Conservation (phyloP, 345 rosid genomes). For the Sisymbrium irio region DNA sequence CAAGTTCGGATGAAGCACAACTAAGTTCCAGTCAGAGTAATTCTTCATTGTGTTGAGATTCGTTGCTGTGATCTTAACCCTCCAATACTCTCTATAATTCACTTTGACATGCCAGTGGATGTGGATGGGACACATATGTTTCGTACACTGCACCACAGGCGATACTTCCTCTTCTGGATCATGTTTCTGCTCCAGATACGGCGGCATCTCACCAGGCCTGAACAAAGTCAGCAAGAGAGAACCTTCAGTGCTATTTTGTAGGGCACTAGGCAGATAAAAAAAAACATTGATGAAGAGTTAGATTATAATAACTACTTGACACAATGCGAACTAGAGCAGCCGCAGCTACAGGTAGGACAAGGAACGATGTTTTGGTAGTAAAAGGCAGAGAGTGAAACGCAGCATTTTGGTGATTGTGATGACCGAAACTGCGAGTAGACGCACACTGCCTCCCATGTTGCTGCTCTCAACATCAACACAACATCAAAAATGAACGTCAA, state of each 20-base stretch:
- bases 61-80: constrained; percentile 67
- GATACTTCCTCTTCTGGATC: constrained; percentile 38
- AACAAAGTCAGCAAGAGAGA: background rate
- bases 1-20: constrained; percentile 75
- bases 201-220: constrained; percentile 47
- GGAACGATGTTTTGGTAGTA: constrained; percentile 60
- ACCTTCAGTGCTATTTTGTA: background rate
- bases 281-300: background rate
- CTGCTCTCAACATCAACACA: constrained; percentile 34
- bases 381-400: constrained; percentile 83
- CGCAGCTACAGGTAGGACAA: constrained; percentile 74
- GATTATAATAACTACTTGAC: constrained; percentile 45
- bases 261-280: background rate
- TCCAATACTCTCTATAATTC: constrained; percentile 72
- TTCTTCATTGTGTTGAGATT: constrained; percentile 60
- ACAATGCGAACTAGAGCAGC: constrained; percentile 55
- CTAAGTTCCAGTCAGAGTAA: constrained; percentile 77
- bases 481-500: background rate
- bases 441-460: constrained; percentile 73
- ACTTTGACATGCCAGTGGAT: constrained; percentile 94
- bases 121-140: constrained; percentile 73
- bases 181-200: constrained; percentile 42
- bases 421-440: constrained; percentile 62
- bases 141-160: constrained; percentile 54
- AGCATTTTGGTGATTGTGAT: constrained; percentile 68